These are phyloP conservation scores for Geotrichum aggregatum DNA, from an alignment of 1,139 yeast genomes.

Conservation along the genomic window DNA sequence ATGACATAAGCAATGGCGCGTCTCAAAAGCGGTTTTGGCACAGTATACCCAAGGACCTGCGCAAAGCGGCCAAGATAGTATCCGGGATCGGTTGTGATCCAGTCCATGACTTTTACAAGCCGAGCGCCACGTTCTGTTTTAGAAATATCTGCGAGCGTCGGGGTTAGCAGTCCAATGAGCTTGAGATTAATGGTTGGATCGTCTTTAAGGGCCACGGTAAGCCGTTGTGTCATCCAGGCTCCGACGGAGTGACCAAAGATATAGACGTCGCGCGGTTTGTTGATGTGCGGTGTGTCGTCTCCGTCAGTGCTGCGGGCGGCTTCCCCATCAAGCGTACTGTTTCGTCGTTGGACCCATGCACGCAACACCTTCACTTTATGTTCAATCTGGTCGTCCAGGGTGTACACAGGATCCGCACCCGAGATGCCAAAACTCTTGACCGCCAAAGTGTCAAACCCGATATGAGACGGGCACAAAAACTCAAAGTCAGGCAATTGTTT, in stretches of 20 bases:
- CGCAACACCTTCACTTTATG: conserved; percentile 47
- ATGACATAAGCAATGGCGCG: conserved; percentile 22
- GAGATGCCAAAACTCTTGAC: conserved; percentile 26
- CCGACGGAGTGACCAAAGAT: conserved; percentile 64
- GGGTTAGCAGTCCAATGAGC: conserved; percentile 59
- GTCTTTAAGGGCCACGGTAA: conserved; percentile 34
- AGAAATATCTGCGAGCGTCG: conserved; percentile 57
- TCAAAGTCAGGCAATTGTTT: conserved; percentile 43
- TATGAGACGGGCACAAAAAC: conserved; percentile 53
- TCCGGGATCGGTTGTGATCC: conserved; percentile 18
- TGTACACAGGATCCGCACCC: conserved; percentile 33
- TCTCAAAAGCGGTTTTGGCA: conserved; percentile 24
- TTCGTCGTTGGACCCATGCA: conserved; percentile 29
- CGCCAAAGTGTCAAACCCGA: conserved; percentile 42
- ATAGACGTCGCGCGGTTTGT: conserved; percentile 39
- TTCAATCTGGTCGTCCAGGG: conserved; percentile 49
- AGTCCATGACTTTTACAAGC: conserved; percentile 35
- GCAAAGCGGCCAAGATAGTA: conserved; percentile 20
- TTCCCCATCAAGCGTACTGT: not conserved
- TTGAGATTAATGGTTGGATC: conserved; percentile 26
- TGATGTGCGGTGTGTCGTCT: not conserved
- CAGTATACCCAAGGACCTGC: conserved; percentile 26
- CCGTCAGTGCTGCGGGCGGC: too few relatives aligned
- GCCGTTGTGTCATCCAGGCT: conserved; percentile 52
- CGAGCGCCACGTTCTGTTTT: conserved; percentile 48